Evolutionary conservation across 2,329 filamentous ascomycete genomes (phyloP).

Genomic region (Penicillium sp.): DNA sequence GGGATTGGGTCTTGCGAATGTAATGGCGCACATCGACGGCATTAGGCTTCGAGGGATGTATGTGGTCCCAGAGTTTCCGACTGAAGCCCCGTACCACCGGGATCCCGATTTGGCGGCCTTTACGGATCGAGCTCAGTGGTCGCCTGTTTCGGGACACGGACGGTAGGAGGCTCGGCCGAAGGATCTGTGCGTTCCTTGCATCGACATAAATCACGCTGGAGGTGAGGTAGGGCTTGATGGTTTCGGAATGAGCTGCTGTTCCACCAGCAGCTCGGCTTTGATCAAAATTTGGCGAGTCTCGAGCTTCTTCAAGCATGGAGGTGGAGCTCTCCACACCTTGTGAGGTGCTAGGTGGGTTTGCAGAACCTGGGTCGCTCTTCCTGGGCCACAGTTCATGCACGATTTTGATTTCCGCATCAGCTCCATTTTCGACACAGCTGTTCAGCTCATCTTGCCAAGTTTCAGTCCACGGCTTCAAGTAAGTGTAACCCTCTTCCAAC

Average conservation of each 20-base stretch:
- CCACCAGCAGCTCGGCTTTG: slow-evolving; percentile 45
- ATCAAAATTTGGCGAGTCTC: slow-evolving; percentile 20
- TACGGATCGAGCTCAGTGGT: slow-evolving; percentile 80
- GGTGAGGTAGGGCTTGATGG: slow-evolving; percentile 62
- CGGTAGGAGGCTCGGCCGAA: slow-evolving; percentile 80
- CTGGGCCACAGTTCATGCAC: slow-evolving; percentile 78
- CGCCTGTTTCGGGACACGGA: slow-evolving; percentile 80
- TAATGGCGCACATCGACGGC: slow-evolving; percentile 44
- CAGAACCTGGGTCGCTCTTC: slow-evolving; percentile 44
- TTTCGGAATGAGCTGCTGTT: slow-evolving; percentile 43
- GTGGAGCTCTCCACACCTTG: slow-evolving; percentile 34
- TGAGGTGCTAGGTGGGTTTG: slow-evolving; percentile 39
- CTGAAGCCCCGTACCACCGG: slow-evolving; percentile 89
- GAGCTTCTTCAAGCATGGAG: slow-evolving; percentile 19
- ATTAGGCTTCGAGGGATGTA: slow-evolving; percentile 57
- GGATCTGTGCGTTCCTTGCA: slow-evolving; percentile 70
- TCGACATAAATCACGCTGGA: slow-evolving; percentile 88
- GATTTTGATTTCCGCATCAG: slow-evolving; percentile 87
- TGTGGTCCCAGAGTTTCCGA: slow-evolving; percentile 68
- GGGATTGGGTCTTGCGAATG: slow-evolving; percentile 40
- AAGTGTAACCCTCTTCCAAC: slow-evolving; percentile 83
- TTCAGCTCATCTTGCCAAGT: slow-evolving; percentile 90
- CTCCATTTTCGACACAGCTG: slow-evolving; percentile 85
- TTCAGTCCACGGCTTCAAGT: slow-evolving; percentile 81
- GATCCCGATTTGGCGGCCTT: slow-evolving; percentile 76